These are phyloP conservation scores for Aspergillus vadensis DNA, from an alignment of 2,329 filamentous ascomycete species.

Conservation along the genomic window DNA sequence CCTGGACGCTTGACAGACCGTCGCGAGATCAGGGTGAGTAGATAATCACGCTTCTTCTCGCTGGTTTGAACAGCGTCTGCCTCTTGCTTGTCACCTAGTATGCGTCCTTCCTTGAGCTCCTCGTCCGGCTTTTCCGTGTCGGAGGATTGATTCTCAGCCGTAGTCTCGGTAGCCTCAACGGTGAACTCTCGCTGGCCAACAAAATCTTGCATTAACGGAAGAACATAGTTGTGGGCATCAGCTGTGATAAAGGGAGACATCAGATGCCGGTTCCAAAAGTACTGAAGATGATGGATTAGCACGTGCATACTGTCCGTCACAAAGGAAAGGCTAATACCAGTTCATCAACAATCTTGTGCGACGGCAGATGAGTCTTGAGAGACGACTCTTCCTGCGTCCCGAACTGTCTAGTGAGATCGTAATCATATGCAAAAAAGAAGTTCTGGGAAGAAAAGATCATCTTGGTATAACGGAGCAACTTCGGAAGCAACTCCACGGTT, in stretches of 20 bases:
- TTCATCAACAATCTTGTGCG: slow-evolving; percentile 73
- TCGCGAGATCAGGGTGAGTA: slow-evolving; percentile 90
- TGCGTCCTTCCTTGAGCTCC: slow-evolving; percentile 29
- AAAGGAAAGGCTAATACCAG: slow-evolving; percentile 46
- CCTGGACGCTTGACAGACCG: slow-evolving; percentile 84
- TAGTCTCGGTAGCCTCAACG: slow-evolving; percentile 60
- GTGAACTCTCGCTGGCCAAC: slow-evolving; percentile 83
- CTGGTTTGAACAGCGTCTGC: slow-evolving; percentile 29
- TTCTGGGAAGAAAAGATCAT: slow-evolving; percentile 82
- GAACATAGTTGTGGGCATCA: slow-evolving; percentile 69
- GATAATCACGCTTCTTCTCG: slow-evolving; percentile 54
- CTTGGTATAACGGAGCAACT: slow-evolving; percentile 79
- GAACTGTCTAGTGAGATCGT: slow-evolving; percentile 77
- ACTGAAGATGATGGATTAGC: slow-evolving; percentile 48
- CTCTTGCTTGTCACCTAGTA: slow-evolving; percentile 48
- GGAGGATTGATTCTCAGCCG: slow-evolving; percentile 18
- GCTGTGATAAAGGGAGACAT: slow-evolving; percentile 71
- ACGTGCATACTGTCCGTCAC: neutral
- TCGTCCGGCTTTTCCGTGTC: slow-evolving; percentile 16
- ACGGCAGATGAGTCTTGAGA: slow-evolving; percentile 55
- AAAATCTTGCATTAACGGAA: slow-evolving; percentile 92
- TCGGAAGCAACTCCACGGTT: slow-evolving; percentile 69
- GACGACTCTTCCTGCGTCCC: slow-evolving; percentile 44
- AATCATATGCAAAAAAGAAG: slow-evolving; percentile 95
- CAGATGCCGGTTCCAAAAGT: slow-evolving; percentile 88